phyloP scores from a whole-genome alignment of 352 stramenopile genomes.

The Globisporangium sylvaticum region DNA sequence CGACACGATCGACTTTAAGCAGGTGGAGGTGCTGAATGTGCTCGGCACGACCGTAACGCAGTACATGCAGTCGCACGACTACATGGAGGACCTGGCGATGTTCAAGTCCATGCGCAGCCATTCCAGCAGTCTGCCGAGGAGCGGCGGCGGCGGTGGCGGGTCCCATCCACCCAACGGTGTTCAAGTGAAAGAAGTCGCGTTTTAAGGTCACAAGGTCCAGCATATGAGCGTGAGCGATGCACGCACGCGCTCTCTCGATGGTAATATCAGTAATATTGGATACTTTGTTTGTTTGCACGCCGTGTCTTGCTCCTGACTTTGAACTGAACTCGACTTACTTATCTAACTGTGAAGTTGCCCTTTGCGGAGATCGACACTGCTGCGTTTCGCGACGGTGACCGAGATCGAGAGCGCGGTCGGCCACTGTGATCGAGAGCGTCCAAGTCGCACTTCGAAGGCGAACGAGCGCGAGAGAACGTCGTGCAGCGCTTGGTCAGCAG shows the following conservation, averaged over 20 bases:
- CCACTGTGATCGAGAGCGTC: not conserved
- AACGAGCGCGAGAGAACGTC: slow-evolving; percentile 24
- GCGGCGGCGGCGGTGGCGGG: slow-evolving; percentile 1
- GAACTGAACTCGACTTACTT: not conserved
- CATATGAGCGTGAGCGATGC: not conserved
- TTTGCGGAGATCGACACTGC: not conserved
- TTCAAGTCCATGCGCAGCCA: slow-evolving; percentile 51
- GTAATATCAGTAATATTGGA: slow-evolving; percentile 16
- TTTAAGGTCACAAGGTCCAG: slow-evolving; percentile 33
- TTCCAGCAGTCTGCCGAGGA: not conserved
- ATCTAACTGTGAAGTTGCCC: slow-evolving; percentile 13
- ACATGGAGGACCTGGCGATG: slow-evolving; percentile 66
- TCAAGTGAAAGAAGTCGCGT: slow-evolving; percentile 76
- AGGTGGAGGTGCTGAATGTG: slow-evolving; percentile 83
- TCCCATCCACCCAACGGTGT: slow-evolving; percentile 11
- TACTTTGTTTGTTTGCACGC: slow-evolving; percentile 11
- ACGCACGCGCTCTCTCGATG: not conserved
- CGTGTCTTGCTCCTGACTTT: not conserved
- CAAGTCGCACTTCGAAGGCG: slow-evolving; percentile 2
- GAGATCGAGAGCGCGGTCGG: not conserved
- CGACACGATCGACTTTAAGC: slow-evolving; percentile 79
- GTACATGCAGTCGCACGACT: slow-evolving; percentile 86
- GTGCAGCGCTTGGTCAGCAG: slow-evolving; percentile 21
- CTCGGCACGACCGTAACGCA: slow-evolving; percentile 85
- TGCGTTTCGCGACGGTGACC: slow-evolving; percentile 8